Evolutionary conservation across 495 filamentous ascomycete genomes (phyloP).

Genomic region (Aspergillus coremiiformis): DNA sequence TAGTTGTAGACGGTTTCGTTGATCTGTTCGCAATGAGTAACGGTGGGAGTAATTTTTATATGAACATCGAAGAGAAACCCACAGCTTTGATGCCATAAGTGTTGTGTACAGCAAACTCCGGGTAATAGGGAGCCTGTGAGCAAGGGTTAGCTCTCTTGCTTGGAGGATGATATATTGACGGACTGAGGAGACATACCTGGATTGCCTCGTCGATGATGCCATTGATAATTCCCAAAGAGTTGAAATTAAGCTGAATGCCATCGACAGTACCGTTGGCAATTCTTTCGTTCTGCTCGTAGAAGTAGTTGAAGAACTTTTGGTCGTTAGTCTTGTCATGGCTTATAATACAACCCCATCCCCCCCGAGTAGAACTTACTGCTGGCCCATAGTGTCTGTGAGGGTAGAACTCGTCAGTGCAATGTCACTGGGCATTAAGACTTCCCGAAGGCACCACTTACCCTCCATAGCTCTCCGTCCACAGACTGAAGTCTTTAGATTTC

Average conservation of each 20-base stretch:
- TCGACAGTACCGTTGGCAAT: conserved; percentile 38
- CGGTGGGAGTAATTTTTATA: neutral
- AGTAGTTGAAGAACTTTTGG: conserved; percentile 42
- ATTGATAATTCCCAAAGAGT: conserved; percentile 51
- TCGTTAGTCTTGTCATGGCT: conserved; percentile 11
- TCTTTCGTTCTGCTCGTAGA: conserved; percentile 54
- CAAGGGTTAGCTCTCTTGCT: neutral
- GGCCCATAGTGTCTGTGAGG: conserved; percentile 38
- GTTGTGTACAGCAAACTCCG: conserved; percentile 62
- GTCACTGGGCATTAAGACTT: conserved; percentile 6
- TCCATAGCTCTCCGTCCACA: conserved; percentile 53
- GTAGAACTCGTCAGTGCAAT: conserved; percentile 5
- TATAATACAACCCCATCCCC: too few species aligned
- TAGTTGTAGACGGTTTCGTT: conserved; percentile 48
- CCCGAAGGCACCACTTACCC: conserved; percentile 40
- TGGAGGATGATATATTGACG: neutral
- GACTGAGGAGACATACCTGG: conserved; percentile 30
- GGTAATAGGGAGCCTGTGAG: conserved; percentile 48
- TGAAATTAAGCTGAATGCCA: conserved; percentile 37
- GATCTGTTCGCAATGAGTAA: conserved; percentile 24
- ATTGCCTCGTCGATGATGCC: conserved; percentile 68
- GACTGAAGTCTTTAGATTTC: conserved; percentile 45
- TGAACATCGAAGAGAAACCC: conserved; percentile 19
- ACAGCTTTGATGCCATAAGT: conserved; percentile 62
- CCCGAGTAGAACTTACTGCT: conserved; percentile 39